Evolutionary conservation across 2,329 filamentous ascomycete genomes (phyloP).

Genomic region (Arthrobotrys musiformis): DNA sequence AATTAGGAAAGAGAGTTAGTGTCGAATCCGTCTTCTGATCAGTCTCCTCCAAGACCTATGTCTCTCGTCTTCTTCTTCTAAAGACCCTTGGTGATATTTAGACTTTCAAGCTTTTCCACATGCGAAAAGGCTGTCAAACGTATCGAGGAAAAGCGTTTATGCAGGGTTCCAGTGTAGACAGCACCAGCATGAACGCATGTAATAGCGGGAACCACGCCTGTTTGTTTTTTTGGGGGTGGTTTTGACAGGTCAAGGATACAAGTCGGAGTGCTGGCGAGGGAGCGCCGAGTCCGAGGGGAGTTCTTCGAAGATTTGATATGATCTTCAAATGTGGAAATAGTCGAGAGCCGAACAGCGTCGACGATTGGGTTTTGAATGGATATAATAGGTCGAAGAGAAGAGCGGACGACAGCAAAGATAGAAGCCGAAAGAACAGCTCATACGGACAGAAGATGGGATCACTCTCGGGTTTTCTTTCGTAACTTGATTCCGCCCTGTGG

Average conservation of each 20-base stretch:
- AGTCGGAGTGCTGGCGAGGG: slow-evolving; percentile 32
- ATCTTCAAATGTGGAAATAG: slow-evolving; percentile 42
- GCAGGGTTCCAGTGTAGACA: slow-evolving; percentile 36
- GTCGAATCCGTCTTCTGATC: slow-evolving; percentile 4
- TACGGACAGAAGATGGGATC: slow-evolving; percentile 15
- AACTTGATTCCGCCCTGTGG: neutral
- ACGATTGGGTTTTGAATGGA: slow-evolving; percentile 20
- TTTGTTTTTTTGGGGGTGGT: slow-evolving; percentile 18
- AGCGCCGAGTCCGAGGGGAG: slow-evolving; percentile 51
- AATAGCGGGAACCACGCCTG: slow-evolving; percentile 51
- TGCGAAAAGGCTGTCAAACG: slow-evolving; percentile 43
- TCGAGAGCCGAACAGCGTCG: slow-evolving; percentile 29
- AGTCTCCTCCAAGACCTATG: neutral
- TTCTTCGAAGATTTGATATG: slow-evolving; percentile 47
- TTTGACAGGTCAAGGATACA: slow-evolving; percentile 41
- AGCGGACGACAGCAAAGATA: slow-evolving; percentile 24
- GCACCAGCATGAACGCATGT: slow-evolving; percentile 36
- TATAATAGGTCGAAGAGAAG: slow-evolving; percentile 49
- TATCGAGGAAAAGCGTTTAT: slow-evolving; percentile 39
- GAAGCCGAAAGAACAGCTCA: slow-evolving; percentile 9
- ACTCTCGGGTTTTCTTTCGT: neutral
- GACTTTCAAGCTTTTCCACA: slow-evolving; percentile 45
- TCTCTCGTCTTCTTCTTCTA: slow-evolving; percentile 8
- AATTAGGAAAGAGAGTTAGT: neutral
- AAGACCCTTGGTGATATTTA: slow-evolving; percentile 19